Evolutionary conservation across 177 flowering plant genomes (phyloP).

Genomic region (Vitis hybrid): DNA sequence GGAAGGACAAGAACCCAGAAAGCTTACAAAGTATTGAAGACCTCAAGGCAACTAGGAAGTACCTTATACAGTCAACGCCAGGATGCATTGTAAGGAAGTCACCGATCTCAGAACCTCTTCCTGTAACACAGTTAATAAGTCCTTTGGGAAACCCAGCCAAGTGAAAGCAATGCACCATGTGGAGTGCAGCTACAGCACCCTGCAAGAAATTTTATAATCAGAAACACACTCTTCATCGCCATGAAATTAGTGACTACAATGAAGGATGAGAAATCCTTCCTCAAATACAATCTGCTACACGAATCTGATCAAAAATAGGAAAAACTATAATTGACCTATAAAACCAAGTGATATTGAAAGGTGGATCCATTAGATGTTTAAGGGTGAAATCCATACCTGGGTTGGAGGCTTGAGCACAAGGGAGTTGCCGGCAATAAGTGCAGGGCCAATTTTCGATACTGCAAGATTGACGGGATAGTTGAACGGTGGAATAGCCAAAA

Average conservation of each 20-base stretch:
- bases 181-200: constrained; percentile 97
- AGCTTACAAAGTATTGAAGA: too few relatives aligned
- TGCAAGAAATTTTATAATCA: constrained; percentile 19
- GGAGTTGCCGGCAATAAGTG: constrained; percentile 95
- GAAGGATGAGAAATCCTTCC: too few relatives aligned
- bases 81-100: constrained; percentile 99
- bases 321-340: not conserved
- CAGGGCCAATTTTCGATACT: constrained; percentile 95
- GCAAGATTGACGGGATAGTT: constrained; percentile 98
- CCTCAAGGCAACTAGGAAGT: constrained; percentile 2
- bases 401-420: constrained; percentile 98
- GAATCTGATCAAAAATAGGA: too few relatives aligned
- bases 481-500: constrained; percentile 96
- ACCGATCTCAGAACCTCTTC: constrained; percentile 98
- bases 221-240: constrained; percentile 11
- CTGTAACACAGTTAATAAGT: constrained; percentile 90
- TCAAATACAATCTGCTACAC: too few relatives aligned
- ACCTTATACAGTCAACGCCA: constrained; percentile 95
- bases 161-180: constrained; percentile 99
- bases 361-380: not conserved
- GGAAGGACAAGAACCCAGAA: too few relatives aligned
- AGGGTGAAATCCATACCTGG: constrained; percentile 51
- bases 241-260: too few relatives aligned
- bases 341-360: too few relatives aligned
- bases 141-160: constrained; percentile 98